Conservation (phyloP, 2,329 filamentous ascomycete species). For the Colletotrichum eremochloae region DNA sequence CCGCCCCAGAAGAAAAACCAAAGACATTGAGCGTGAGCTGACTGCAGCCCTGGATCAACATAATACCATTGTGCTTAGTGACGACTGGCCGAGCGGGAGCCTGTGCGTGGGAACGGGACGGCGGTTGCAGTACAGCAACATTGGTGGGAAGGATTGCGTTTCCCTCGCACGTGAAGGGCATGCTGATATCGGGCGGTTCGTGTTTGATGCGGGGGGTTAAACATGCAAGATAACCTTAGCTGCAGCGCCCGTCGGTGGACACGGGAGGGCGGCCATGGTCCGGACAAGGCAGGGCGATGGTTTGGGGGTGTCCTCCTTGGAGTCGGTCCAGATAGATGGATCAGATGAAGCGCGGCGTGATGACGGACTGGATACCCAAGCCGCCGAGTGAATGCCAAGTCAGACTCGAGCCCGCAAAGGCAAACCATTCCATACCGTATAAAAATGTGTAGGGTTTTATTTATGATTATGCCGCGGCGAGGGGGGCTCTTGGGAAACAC, state of each 20-base stretch:
- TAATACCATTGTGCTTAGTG: not conserved
- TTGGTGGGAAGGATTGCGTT: conserved; percentile 10
- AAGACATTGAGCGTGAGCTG: not conserved
- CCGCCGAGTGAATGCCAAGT: not conserved
- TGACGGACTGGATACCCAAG: not conserved
- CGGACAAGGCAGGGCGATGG: conserved; percentile 30
- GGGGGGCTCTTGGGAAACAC: not conserved
- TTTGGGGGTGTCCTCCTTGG: not conserved
- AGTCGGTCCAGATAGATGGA: not conserved
- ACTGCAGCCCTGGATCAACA: not conserved
- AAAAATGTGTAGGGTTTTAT: not conserved
- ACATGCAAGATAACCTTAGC: conserved; percentile 36
- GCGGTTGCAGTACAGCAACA: conserved; percentile 3
- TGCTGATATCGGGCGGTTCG: conserved; percentile 6
- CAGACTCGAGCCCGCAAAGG: not conserved
- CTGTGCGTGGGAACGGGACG: not conserved
- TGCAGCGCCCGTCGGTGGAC: conserved; percentile 34
- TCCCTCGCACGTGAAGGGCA: not conserved
- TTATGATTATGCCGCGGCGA: not conserved
- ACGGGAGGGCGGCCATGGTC: conserved; percentile 19
- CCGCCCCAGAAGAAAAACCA: not conserved
- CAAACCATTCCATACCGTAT: not conserved
- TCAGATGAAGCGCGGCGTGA: not conserved
- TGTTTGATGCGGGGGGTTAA: conserved; percentile 33
- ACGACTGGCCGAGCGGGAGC: too few relatives aligned